These are phyloP conservation scores for Beauveria sp. DNA, from an alignment of 2,329 filamentous ascomycete genomes.

Conservation along the genomic window DNA sequence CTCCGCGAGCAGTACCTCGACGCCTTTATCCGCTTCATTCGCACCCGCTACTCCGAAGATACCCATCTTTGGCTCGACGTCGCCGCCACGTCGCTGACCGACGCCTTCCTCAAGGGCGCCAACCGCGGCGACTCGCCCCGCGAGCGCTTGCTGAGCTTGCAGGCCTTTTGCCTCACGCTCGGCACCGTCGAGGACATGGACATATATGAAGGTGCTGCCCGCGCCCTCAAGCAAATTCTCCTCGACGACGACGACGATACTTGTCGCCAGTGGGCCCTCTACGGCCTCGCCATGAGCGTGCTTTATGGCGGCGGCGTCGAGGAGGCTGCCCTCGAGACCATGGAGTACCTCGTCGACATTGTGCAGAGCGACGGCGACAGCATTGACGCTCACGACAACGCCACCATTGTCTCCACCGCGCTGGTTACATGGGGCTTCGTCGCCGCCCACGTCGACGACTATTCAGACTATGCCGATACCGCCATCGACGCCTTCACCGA, in stretches of 20 bases:
- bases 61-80: slow-evolving; percentile 42
- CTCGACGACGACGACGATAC: slow-evolving; percentile 55
- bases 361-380: slow-evolving; percentile 70
- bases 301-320: slow-evolving; percentile 68
- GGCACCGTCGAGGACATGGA: slow-evolving; percentile 55
- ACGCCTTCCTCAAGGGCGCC: slow-evolving; percentile 63
- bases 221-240: slow-evolving; percentile 27
- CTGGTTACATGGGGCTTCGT: slow-evolving; percentile 74
- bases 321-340: slow-evolving; percentile 60
- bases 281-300: slow-evolving; percentile 62
- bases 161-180: slow-evolving; percentile 63
- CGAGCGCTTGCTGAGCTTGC: slow-evolving; percentile 63
- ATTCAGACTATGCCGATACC: slow-evolving; percentile 61
- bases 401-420: slow-evolving; percentile 63
- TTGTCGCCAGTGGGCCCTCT: slow-evolving; percentile 61
- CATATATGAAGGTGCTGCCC: slow-evolving; percentile 23
- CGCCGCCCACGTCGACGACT: slow-evolving; percentile 67
- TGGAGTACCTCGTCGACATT: slow-evolving; percentile 71
- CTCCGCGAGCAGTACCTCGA: slow-evolving; percentile 48
- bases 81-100: slow-evolving; percentile 47
- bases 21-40: slow-evolving; percentile 43
- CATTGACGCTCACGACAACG: slow-evolving; percentile 64
- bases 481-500: slow-evolving; percentile 77
- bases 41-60: slow-evolving; percentile 28
- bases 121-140: slow-evolving; percentile 59